Base-by-base conservation (phyloP, 352 stramenopile species). In the Pythium dissimile region DNA sequence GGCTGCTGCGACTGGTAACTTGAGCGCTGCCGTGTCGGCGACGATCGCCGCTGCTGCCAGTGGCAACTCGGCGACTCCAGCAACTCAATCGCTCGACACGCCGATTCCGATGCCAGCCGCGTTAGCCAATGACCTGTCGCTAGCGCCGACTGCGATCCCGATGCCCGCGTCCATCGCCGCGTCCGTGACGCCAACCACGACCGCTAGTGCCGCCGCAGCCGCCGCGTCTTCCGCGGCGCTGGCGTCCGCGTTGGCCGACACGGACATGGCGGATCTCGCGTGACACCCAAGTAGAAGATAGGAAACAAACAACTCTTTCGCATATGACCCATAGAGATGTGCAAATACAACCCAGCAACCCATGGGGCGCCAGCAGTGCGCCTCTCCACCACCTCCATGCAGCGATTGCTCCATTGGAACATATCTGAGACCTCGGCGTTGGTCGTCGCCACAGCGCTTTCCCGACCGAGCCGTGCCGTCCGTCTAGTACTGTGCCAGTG, bases 41-140 rank as follows among this genome's bases (percentile, higher is more conserved):
- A 68, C 61, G 23, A 58, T 68, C 28, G 52, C 45, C 10, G 54
- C 52, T 4, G 47, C 44, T 3, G n/a, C 43, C 8, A 38, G 41
- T 2, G 51, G 43, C 23, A 54, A 52, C 11, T n/a, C 48, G 10
- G 20, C 38, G 2, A 1, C 38, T 21, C 12, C 47, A 20, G 21
- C 37, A 3, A 27, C 10, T 15, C 39, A 49, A 35, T 58, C 51
- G 13, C 51, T 66, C n/a, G 61, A 68, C 28, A 59, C 49, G 32
- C 61, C 61, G 9, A 56, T 68, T n/a, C 53, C 61, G 28, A 68
- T 68, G 61, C 61, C 61, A 8, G 53, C 53, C 23, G 54, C 53
- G 10, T 54, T 68, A 13, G 46, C 61, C 20, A 68, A 34, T 21
- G 53, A 59, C 7, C 43, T 35, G 16, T 26, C 48, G 12, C 13